Evolutionary conservation across 2,329 filamentous ascomycete species (phyloP).

Genomic region (Dryadomyces quercus-mongolicae): DNA sequence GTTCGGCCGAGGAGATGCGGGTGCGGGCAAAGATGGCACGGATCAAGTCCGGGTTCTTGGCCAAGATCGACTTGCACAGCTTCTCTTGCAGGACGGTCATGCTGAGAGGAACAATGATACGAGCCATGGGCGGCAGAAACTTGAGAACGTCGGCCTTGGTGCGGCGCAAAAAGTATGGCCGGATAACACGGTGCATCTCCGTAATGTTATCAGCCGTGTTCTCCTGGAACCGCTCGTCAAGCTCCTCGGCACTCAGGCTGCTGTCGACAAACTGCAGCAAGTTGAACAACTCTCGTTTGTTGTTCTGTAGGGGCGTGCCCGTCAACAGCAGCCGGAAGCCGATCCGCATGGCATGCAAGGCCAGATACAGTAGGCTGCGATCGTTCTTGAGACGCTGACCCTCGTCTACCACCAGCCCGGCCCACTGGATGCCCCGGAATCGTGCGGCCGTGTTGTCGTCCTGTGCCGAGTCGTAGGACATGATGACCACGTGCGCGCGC

Average conservation of each 20-base stretch:
- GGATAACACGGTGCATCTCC: slow-evolving; percentile 71
- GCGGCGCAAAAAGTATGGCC: slow-evolving; percentile 56
- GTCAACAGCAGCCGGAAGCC: slow-evolving; percentile 81
- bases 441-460: slow-evolving; percentile 55
- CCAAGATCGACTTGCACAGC: slow-evolving; percentile 84
- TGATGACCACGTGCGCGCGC: slow-evolving; percentile 82
- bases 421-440: slow-evolving; percentile 67
- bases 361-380: slow-evolving; percentile 66
- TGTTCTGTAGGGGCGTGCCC: slow-evolving; percentile 90
- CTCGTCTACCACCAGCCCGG: slow-evolving; percentile 83
- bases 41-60: slow-evolving; percentile 82
- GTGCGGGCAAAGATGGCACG: slow-evolving; percentile 68
- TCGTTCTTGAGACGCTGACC: slow-evolving; percentile 94
- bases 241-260: slow-evolving; percentile 50
- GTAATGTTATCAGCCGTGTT: slow-evolving; percentile 73
- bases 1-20: slow-evolving; percentile 56
- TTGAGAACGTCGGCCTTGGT: slow-evolving; percentile 87
- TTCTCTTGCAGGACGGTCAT: slow-evolving; percentile 93
- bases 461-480: slow-evolving; percentile 82
- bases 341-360: slow-evolving; percentile 59
- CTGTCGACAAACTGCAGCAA: slow-evolving; percentile 88
- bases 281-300: slow-evolving; percentile 89
- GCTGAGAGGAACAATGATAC: slow-evolving; percentile 90
- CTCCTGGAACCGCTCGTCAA: slow-evolving; percentile 67
- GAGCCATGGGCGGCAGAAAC: slow-evolving; percentile 83